Base-by-base conservation (phyloP, 2,329 filamentous ascomycete species). In the Leptographium lundbergii region DNA sequence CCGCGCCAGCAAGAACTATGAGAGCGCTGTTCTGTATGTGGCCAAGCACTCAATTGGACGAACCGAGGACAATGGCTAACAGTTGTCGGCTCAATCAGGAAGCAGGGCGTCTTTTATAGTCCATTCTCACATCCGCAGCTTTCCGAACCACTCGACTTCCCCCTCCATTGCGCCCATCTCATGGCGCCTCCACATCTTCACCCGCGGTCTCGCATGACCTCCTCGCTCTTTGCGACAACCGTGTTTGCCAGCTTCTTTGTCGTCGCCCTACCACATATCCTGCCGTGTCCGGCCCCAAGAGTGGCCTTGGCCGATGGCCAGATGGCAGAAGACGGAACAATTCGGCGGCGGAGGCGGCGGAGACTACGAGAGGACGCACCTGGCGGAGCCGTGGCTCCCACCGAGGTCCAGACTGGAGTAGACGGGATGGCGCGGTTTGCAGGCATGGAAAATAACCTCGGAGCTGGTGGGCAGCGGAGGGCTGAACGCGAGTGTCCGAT, bases 141-240 rank as follows among this genome's bases (percentile, higher is more conserved):
- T 42, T 42, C 29, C 29, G 34, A 19, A 74, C 69, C 25, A 11
- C 32, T 34, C 10, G 7, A 6, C 4, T 10, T 25, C 24, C 42
- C 17, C 32, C 42, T 45, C 42, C 17, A 7, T n/a, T 45, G 17
- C 42, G 17, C 42, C 7, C 70, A 94, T 94, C 42, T n/a, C 70
- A 94, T 94, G 88, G 85, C 89, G 67, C 88, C 89, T 62, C 87
- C 89, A 64, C 87, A 92, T 74, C 85, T 99, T 50, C 94, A 99
- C 72, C 94, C 94, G 39, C 86, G 91, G 72, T 97, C 92, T 65
- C 86, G 89, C 67, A 89, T 90, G 76, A 99, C 94, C 66, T 91
- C 88, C 59, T 94, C 91, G 53, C 86, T 99, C 61, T 99, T 99
- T 76, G 91, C 90, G 56, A 89, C 88, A n/a, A 97, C 92, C 1